These are phyloP conservation scores for Hevea brasiliensis DNA, from an alignment of 345 rosid genomes.

Conservation along the genomic window DNA sequence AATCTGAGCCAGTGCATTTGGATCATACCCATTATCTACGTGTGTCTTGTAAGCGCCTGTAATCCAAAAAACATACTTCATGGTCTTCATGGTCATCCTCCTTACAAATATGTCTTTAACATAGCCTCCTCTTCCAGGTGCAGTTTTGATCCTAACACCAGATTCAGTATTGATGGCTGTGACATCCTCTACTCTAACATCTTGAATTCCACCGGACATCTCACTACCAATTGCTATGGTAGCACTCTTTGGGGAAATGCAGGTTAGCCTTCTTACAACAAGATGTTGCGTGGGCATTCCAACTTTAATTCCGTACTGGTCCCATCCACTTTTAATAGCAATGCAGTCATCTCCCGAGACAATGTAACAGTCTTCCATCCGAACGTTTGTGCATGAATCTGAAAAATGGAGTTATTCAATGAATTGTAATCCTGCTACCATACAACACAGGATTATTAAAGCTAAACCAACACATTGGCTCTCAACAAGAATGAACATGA, in stretches of 20 bases:
- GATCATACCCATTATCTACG: constrained; percentile 56
- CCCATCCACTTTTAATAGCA: constrained; percentile 83
- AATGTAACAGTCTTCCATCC: constrained; percentile 61
- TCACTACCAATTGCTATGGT: constrained; percentile 80
- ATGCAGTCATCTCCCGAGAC: constrained; percentile 81
- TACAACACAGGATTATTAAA: no score
- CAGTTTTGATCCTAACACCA: constrained; percentile 62
- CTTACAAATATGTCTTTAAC: constrained; percentile 62
- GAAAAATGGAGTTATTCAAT: no score
- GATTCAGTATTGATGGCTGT: constrained; percentile 56
- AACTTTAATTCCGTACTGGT: constrained; percentile 57
- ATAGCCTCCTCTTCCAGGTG: constrained; percentile 64
- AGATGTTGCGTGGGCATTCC: constrained; percentile 54
- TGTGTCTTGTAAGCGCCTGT: constrained; percentile 57
- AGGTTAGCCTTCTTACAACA: constrained; percentile 55
- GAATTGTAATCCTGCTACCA: background rate
- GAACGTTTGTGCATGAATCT: constrained; percentile 68
- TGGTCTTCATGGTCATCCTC: constrained; percentile 50
- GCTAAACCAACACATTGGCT: no score
- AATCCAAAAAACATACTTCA: constrained; percentile 87
- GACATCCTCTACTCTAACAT: constrained; percentile 59
- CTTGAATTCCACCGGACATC: constrained; percentile 76
- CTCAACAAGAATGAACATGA: no score
- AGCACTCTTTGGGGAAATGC: constrained; percentile 83
- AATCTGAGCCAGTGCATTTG: constrained; percentile 58